Evolutionary conservation across 768 basidiomycete species (phyloP).

Genomic region (Amanita molliuscula): DNA sequence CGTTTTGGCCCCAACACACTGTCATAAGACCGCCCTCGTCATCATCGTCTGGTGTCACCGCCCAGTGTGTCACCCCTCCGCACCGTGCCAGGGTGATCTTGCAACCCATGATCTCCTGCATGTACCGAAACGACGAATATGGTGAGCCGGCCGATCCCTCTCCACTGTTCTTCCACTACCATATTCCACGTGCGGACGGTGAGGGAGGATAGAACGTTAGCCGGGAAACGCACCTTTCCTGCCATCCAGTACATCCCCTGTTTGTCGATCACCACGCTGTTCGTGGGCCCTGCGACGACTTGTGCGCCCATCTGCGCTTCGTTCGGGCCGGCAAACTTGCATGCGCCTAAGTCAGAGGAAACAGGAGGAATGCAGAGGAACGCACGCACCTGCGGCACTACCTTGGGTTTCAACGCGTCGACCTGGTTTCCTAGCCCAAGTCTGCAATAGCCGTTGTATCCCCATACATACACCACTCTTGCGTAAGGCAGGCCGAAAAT

Average conservation of each 20-base stretch:
- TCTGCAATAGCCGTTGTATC: constrained; percentile 86
- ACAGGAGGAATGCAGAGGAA: neutral
- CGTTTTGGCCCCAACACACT: constrained; percentile 78
- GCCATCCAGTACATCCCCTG: constrained; percentile 86
- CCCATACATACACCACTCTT: constrained; percentile 78
- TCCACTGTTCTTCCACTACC: constrained; percentile 88
- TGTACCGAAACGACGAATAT: constrained; percentile 76
- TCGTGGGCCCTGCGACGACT: constrained; percentile 75
- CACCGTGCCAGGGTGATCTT: constrained; percentile 58
- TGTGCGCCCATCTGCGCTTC: constrained; percentile 48
- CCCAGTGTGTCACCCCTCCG: constrained; percentile 88
- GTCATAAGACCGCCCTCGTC: constrained; percentile 73
- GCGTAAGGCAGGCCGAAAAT: constrained; percentile 2
- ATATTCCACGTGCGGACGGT: constrained; percentile 6
- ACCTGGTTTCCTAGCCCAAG: constrained; percentile 83
- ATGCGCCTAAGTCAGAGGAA: neutral
- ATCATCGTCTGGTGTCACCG: constrained; percentile 68
- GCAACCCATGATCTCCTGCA: constrained; percentile 86
- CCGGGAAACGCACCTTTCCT: constrained; percentile 42
- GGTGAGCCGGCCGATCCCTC: constrained; percentile 90
- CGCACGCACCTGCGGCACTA: constrained; percentile 63
- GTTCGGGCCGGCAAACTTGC: constrained; percentile 66
- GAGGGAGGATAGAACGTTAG: neutral
- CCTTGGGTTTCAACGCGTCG: constrained; percentile 69
- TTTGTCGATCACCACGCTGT: constrained; percentile 74